Percentiles rank a stretch among this genome's conserved stretches.
These are phyloP conservation scores for Nitzschia palea DNA, from an alignment of 108 stramenopile genomes.

Conservation along the genomic window DNA sequence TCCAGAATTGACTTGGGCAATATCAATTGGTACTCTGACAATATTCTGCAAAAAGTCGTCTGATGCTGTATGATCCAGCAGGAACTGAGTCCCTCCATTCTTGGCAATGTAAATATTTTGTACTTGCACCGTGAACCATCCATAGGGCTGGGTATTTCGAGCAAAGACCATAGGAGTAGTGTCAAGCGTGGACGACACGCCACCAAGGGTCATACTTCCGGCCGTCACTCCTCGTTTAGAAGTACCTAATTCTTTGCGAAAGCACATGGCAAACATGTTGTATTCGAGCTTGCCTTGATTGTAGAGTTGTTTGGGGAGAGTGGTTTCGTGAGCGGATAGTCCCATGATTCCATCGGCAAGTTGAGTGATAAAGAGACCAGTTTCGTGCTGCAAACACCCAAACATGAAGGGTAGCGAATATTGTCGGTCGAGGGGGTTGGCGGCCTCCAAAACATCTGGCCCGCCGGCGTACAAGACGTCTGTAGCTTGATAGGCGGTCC, in stretches of 20 bases:
- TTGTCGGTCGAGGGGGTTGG: constrained; percentile 30
- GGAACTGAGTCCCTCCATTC: constrained; percentile 43
- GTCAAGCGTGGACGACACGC: constrained; percentile 74
- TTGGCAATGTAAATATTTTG: constrained; percentile 68
- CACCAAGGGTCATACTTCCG: constrained; percentile 85
- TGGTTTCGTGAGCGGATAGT: constrained; percentile 76
- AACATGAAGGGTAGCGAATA: constrained; percentile 75
- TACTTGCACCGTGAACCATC: constrained; percentile 88
- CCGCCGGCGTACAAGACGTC: constrained; percentile 54
- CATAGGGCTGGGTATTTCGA: constrained; percentile 55
- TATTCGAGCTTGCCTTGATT: constrained; percentile 63
- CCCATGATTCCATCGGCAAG: constrained; percentile 96
- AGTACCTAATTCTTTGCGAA: constrained; percentile 63
- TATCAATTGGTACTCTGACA: constrained; percentile 43
- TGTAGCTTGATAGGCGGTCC: constrained; percentile 53
- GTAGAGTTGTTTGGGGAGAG: constrained; percentile 84
- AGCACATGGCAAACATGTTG: constrained; percentile 89
- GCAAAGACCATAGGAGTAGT: constrained; percentile 86
- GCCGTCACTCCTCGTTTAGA: constrained; percentile 55
- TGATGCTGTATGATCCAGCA: constrained; percentile 14
- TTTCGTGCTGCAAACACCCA: constrained; percentile 68
- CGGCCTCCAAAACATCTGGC: constrained; percentile 42
- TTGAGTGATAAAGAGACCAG: constrained; percentile 64
- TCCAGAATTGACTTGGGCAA: constrained; percentile 58
- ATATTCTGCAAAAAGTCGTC: constrained; percentile 21